Percentiles rank a stretch among this genome's conserved stretches.
phyloP scores from a whole-genome alignment of 352 stramenopile genomes.

The Pythium utonaiense region DNA sequence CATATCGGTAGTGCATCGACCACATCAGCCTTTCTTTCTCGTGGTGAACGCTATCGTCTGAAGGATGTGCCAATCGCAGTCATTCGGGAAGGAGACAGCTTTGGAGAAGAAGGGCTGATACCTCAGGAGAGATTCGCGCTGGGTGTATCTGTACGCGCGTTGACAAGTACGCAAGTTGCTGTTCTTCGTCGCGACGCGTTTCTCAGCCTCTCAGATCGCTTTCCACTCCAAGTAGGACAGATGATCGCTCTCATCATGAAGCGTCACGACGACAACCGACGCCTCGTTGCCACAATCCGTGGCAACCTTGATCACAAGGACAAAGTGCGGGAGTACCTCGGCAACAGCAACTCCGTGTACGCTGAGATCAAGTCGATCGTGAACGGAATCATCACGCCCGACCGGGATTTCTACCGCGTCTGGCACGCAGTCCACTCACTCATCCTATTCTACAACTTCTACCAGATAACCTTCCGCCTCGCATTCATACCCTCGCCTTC shows the following conservation, averaged over 20 bases:
- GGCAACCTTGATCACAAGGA: background rate
- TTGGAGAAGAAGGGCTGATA: slow-evolving; percentile 46
- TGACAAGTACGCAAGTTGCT: slow-evolving; percentile 12
- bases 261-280: slow-evolving; percentile 4
- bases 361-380: slow-evolving; percentile 6
- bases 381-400: slow-evolving; percentile 7
- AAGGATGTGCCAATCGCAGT: slow-evolving; percentile 36
- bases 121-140: slow-evolving; percentile 4
- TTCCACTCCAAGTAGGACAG: slow-evolving; percentile 15
- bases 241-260: slow-evolving; percentile 17
- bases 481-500: slow-evolving; percentile 18
- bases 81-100: slow-evolving; percentile 46
- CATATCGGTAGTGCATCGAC: background rate
- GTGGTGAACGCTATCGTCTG: background rate
- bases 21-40: background rate
- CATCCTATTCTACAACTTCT: slow-evolving; percentile 40
- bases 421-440: slow-evolving; percentile 42
- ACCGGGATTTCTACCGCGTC: background rate
- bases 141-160: slow-evolving; percentile 13
- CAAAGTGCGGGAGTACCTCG: slow-evolving; percentile 13
- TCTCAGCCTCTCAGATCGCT: slow-evolving; percentile 10
- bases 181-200: slow-evolving; percentile 6
- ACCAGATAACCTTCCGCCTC: slow-evolving; percentile 29
- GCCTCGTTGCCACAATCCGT: slow-evolving; percentile 7
- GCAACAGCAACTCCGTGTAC: slow-evolving; percentile 12